Percentiles rank a stretch among this genome's conserved stretches.
Conservation (phyloP, 805 yeast species). For the Kodamaea kaohsiungensis region DNA sequence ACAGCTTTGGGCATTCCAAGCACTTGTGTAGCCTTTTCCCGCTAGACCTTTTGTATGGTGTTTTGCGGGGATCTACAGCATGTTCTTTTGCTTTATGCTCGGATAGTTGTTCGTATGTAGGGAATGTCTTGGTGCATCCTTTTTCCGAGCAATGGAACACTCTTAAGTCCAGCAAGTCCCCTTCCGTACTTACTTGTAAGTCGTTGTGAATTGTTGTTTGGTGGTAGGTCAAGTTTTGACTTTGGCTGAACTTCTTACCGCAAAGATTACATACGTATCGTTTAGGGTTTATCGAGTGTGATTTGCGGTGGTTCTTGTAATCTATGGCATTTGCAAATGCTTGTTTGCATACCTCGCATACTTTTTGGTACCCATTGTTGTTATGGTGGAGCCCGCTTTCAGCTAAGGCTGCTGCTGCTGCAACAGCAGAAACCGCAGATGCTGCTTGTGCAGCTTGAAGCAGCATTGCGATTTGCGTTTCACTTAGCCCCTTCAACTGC, state of each 20-base stretch:
- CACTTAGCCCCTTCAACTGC: constrained; percentile 4
- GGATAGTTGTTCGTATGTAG: constrained; percentile 13
- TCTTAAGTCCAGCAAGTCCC: constrained; percentile 7
- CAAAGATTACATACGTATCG: constrained; percentile 11
- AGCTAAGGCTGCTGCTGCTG: constrained; percentile 7
- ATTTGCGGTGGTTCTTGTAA: constrained; percentile 13
- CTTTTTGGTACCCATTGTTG: constrained; percentile 2
- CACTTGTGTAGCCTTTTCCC: constrained; percentile 27
- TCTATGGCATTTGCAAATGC: constrained; percentile 11
- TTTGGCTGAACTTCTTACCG: constrained; percentile 15
- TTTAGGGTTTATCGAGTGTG: constrained; percentile 13
- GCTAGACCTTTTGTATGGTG: constrained; percentile 19
- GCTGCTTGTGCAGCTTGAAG: constrained; percentile 6
- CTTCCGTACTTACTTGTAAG: constrained; percentile 6
- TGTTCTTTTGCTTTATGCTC: constrained; percentile 11
- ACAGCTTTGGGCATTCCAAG: constrained; percentile 21
- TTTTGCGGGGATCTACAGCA: constrained; percentile 14
- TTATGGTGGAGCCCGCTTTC: not conserved
- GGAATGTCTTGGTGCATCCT: constrained; percentile 18
- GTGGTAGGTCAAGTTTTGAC: constrained; percentile 14
- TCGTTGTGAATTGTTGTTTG: constrained; percentile 12
- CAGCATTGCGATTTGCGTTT: constrained; percentile 4
- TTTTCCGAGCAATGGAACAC: constrained; percentile 17
- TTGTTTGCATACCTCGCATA: constrained; percentile 9
- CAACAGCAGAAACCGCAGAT: constrained; percentile 7